Base-by-base conservation (phyloP, 306 rosid species). In the Boehmeria nivea region DNA sequence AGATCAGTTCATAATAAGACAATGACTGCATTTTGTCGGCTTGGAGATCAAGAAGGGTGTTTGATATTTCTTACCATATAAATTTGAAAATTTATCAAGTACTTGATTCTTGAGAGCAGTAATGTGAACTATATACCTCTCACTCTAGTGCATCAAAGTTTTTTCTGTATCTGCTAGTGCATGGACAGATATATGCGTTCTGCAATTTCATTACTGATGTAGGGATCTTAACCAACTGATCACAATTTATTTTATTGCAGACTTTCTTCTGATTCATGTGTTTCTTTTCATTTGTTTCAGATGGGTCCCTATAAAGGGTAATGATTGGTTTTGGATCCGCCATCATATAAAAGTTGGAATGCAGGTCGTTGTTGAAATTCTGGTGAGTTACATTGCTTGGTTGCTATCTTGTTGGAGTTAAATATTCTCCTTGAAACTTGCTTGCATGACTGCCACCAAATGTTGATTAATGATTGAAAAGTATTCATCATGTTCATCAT, bases 251-350 rank as follows among this genome's bases (percentile, higher is more conserved):
- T 40, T 38, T 37, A 37, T 43, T 65, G 54, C 42, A 7, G 58
- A 15, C 19, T 67, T 37, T 57, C 61, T 57, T 50, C 66, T 28
- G 59, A 59, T 51, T 81, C 64, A 63, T 71, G 48, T 36, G 57
- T 62, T 3, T n/a, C 2, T 47, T 21, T 17, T 71, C 48, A 73
- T 73, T 58, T 76, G 60, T 72, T 76, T 52, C 76, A 91, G 98
- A 83, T 91, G 85, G 96, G 89, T 91, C 57, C 98, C 96, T 42
- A 91, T 91, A 66, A 87, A 87, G 67, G 72, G 70, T 63, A 91
- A 91, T 67, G 98, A 91, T 65, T 91, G 98, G 98, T 91, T 49
- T 74, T 91, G 98, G 98, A 81, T 87, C 62, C 98, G 98, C 38
- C 98, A 91, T 72, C 96, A 91, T 79, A 82, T 91, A 66, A 87